Evolutionary conservation across 306 rosid species (phyloP).

Genomic region (Rubus parviflorus): DNA sequence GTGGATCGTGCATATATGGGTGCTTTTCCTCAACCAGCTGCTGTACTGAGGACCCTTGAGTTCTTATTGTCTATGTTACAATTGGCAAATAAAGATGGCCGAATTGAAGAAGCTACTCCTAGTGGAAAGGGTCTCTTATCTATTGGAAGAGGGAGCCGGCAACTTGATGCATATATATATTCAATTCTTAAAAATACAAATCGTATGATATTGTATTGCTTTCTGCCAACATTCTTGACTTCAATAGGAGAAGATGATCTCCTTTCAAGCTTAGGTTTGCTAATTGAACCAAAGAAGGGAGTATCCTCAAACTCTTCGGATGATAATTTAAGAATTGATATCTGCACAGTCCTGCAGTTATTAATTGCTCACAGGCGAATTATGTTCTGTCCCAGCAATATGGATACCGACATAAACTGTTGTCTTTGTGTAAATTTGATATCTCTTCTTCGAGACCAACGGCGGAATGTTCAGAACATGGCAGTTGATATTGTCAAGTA

Average conservation of each 20-base stretch:
- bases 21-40: slow-evolving; percentile 92
- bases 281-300: slow-evolving; percentile 66
- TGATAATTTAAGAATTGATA: slow-evolving; percentile 77
- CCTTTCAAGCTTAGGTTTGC: slow-evolving; percentile 65
- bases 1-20: slow-evolving; percentile 99
- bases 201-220: slow-evolving; percentile 88
- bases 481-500: slow-evolving; percentile 84
- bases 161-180: slow-evolving; percentile 92
- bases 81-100: slow-evolving; percentile 95
- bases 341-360: slow-evolving; percentile 79
- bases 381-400: slow-evolving; percentile 92
- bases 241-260: slow-evolving; percentile 86
- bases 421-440: slow-evolving; percentile 89
- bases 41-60: slow-evolving; percentile 84
- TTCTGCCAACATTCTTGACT: slow-evolving; percentile 81
- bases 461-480: slow-evolving; percentile 77
- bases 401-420: slow-evolving; percentile 91
- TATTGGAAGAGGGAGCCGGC: slow-evolving; percentile 87
- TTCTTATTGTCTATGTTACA: slow-evolving; percentile 97
- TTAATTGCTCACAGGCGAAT: slow-evolving; percentile 85
- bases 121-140: slow-evolving; percentile 86
- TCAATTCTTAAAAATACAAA: slow-evolving; percentile 91
- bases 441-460: slow-evolving; percentile 73
- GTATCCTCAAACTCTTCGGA: slow-evolving; percentile 38
- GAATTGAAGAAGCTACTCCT: slow-evolving; percentile 93